These are phyloP conservation scores for Leishmania tropica DNA, from an alignment of 208 protist species.

Conservation along the genomic window DNA sequence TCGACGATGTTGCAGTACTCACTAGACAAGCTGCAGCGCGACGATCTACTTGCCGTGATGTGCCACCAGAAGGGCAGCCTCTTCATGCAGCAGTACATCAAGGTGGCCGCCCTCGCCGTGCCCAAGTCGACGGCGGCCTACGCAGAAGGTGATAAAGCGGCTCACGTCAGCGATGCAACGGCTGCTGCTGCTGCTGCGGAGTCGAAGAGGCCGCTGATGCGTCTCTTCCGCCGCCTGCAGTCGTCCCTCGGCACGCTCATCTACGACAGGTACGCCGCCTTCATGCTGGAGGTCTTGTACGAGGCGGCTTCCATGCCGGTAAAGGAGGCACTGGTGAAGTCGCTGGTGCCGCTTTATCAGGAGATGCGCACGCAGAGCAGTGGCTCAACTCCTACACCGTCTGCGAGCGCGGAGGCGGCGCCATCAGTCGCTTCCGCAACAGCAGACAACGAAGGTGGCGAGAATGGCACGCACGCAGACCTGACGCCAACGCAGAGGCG, in stretches of 20 bases:
- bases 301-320: conserved; percentile 57
- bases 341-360: conserved; percentile 71
- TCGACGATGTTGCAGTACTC: conserved; percentile 60
- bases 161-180: not conserved
- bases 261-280: conserved; percentile 69
- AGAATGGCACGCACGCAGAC: conserved; percentile 8
- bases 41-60: conserved; percentile 57
- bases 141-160: not conserved
- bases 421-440: not conserved
- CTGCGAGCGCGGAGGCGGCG: not conserved
- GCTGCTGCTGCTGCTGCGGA: not conserved
- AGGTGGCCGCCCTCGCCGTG: conserved; percentile 25
- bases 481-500: conserved; percentile 34
- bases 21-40: conserved; percentile 69
- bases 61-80: conserved; percentile 65
- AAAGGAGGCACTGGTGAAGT: conserved; percentile 81
- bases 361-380: conserved; percentile 21
- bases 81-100: conserved; percentile 82
- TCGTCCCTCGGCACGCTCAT: conserved; percentile 45
- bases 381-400: not conserved
- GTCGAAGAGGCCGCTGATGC: conserved; percentile 33
- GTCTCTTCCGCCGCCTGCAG: conserved; percentile 65
- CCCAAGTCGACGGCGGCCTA: conserved; percentile 4
- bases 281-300: conserved; percentile 81
- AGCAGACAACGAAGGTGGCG: conserved; percentile 2